Evolutionary conservation across 2,329 filamentous ascomycete genomes (phyloP).

Genomic region (Monosporascus sp.): DNA sequence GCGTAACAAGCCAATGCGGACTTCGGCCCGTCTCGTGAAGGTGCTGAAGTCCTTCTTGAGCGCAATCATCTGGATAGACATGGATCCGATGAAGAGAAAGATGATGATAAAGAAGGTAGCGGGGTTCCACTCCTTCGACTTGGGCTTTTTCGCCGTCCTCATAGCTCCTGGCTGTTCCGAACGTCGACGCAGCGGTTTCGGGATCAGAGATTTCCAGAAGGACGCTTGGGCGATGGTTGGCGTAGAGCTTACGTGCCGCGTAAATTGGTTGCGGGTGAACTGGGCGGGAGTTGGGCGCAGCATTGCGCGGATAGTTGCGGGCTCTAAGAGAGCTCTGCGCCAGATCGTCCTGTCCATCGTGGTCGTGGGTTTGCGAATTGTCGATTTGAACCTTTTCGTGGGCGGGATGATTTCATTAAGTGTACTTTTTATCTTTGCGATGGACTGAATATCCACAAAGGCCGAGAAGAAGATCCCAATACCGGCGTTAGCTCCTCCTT

Average conservation of each 20-base stretch:
- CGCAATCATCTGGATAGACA: conserved; percentile 88
- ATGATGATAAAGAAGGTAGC: conserved; percentile 79
- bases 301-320: conserved; percentile 5
- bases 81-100: conserved; percentile 84
- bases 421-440: neutral
- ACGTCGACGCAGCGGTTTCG: conserved; percentile 56
- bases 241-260: conserved; percentile 30
- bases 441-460: neutral
- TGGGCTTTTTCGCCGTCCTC: conserved; percentile 32
- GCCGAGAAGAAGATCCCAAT: neutral
- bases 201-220: conserved; percentile 67
- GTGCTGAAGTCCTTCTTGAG: conserved; percentile 70
- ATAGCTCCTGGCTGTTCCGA: conserved; percentile 28
- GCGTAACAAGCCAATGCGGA: conserved; percentile 68
- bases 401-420: neutral
- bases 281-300: neutral
- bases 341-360: conserved; percentile 13
- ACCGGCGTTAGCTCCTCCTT: neutral
- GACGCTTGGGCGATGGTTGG: conserved; percentile 51
- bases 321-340: conserved; percentile 10
- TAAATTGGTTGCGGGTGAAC: conserved; percentile 6
- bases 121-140: conserved; percentile 68
- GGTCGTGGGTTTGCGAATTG: neutral
- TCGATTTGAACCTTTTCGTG: neutral
- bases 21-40: conserved; percentile 71